A percentile compares a stretch with the other conserved stretches of the same genome.
Conservation (phyloP, 306 rosid species). For the Vigna reflexopilosa region DNA sequence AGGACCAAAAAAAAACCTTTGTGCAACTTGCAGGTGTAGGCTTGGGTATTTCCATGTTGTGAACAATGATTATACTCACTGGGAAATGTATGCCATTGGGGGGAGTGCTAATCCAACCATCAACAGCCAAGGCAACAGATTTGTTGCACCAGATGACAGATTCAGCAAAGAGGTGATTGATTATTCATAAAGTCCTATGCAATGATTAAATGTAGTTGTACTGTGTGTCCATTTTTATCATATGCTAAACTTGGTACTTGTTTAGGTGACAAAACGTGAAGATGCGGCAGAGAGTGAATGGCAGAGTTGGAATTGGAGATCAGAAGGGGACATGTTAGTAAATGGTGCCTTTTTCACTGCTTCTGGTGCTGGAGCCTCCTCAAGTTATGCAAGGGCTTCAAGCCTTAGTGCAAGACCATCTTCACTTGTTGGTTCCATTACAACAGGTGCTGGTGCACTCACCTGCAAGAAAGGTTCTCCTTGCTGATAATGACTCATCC, state of each 20-base stretch:
- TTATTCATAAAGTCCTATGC: neutral
- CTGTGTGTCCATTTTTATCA: no score
- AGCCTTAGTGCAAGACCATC: slow-evolving; percentile 93
- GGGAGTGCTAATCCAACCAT: slow-evolving; percentile 96
- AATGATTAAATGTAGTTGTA: neutral
- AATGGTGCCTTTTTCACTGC: slow-evolving; percentile 90
- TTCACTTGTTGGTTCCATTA: slow-evolving; percentile 75
- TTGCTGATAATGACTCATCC: slow-evolving; percentile 58
- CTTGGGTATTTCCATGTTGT: slow-evolving; percentile 97
- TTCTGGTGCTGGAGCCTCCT: slow-evolving; percentile 89
- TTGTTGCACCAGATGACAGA: slow-evolving; percentile 77
- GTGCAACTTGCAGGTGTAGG: slow-evolving; percentile 69
- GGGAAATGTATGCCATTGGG: slow-evolving; percentile 99
- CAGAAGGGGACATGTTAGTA: slow-evolving; percentile 77
- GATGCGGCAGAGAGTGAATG: slow-evolving; percentile 87
- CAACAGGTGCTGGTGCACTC: slow-evolving; percentile 72
- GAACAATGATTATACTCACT: slow-evolving; percentile 97
- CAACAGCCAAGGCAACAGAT: slow-evolving; percentile 94
- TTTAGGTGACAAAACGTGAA: slow-evolving; percentile 90
- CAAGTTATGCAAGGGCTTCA: slow-evolving; percentile 90
- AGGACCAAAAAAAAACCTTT: neutral
- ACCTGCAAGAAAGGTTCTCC: slow-evolving; percentile 74
- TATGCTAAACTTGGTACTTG: neutral
- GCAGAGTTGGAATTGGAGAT: slow-evolving; percentile 92
- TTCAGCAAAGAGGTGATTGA: slow-evolving; percentile 82